Percentiles rank a stretch among this genome's conserved stretches.
phyloP scores from a whole-genome alignment of 2,329 filamentous ascomycete species.

The Aciculosporium take region DNA sequence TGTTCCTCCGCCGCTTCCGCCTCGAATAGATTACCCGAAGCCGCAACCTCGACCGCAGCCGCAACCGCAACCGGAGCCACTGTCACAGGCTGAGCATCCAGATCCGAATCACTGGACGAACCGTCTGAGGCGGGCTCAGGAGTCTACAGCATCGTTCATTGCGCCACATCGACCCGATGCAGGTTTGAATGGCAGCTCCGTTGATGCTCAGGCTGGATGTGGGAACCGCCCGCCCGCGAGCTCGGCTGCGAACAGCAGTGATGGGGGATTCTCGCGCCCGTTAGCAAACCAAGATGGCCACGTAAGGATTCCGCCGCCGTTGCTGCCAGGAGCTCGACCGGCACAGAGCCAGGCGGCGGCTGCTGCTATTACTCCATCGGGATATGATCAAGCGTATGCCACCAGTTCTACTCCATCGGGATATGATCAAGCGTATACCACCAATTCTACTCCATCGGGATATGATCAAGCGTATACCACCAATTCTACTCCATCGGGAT shows the following conservation, averaged over 20 bases:
- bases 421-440: neutral
- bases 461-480: neutral
- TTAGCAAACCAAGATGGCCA: too few relatives aligned
- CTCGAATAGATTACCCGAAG: neutral
- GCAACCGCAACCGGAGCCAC: neutral
- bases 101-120: neutral
- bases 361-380: too few relatives aligned
- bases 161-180: neutral
- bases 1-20: neutral
- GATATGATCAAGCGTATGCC: neutral
- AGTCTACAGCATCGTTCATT: neutral
- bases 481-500: neutral
- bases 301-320: neutral
- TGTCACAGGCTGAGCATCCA: neutral
- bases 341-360: neutral
- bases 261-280: neutral
- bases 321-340: too few relatives aligned
- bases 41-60: neutral
- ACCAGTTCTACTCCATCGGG: neutral
- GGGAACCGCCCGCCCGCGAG: neutral
- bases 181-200: neutral
- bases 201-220: neutral
- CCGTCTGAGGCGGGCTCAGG: neutral
- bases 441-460: neutral
- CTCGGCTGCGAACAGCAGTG: neutral